A percentile compares a stretch with the other conserved stretches of the same genome.
Conservation (phyloP, 306 rosid species). For the Castanospermum australe region DNA sequence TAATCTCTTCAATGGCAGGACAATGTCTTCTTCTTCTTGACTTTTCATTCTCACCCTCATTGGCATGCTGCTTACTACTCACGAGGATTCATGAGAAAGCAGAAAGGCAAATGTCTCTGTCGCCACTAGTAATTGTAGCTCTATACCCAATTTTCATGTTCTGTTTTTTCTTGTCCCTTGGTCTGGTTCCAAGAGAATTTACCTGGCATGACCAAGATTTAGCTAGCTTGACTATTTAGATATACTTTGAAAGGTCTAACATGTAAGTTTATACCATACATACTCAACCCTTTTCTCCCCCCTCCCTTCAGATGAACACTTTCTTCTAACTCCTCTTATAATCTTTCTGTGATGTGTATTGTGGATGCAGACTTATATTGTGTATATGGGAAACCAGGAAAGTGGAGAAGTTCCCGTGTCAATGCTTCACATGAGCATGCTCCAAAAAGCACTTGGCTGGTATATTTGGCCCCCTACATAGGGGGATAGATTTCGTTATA, state of each 20-base stretch:
- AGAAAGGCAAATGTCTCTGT: background rate
- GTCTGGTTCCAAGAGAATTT: background rate
- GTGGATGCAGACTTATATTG: conserved; percentile 20
- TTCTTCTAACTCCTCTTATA: background rate
- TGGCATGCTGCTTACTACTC: background rate
- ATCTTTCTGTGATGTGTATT: background rate
- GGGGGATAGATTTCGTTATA: background rate
- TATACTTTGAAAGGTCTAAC: background rate
- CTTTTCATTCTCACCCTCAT: background rate
- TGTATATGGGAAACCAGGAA: conserved; percentile 21
- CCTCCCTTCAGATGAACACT: background rate
- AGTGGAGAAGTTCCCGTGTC: background rate
- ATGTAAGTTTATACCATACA: background rate
- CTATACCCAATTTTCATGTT: background rate
- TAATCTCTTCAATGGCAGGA: background rate
- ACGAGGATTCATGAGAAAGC: background rate
- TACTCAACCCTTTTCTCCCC: background rate
- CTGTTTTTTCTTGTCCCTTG: background rate
- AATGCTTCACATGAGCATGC: conserved; percentile 25
- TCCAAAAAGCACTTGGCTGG: conserved; percentile 28
- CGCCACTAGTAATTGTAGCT: background rate
- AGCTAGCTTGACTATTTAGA: background rate
- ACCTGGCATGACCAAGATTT: background rate
- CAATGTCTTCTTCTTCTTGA: background rate
- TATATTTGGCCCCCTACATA: background rate